These are phyloP conservation scores for Pseudonectria foliicola DNA, from an alignment of 2,329 filamentous ascomycete species.

Conservation along the genomic window DNA sequence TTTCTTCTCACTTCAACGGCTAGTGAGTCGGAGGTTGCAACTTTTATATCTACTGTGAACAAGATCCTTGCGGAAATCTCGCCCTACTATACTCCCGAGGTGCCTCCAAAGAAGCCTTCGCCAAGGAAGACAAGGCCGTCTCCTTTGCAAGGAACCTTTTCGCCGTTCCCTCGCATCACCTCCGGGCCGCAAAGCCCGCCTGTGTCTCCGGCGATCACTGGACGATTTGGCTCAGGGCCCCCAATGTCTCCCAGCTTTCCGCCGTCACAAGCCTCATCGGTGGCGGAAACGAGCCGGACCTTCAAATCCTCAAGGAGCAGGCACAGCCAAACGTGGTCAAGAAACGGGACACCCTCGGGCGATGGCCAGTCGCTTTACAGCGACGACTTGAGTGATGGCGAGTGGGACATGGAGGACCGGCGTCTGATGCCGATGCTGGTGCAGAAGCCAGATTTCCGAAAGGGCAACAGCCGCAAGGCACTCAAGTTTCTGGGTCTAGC, in stretches of 20 bases:
- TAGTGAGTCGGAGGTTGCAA: conserved; percentile 44
- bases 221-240: conserved; percentile 6
- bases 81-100: conserved; percentile 39
- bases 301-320: conserved; percentile 24
- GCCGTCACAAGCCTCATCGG: conserved; percentile 23
- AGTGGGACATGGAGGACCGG: conserved; percentile 41
- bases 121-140: conserved; percentile 19
- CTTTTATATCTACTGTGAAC: conserved; percentile 46
- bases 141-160: conserved; percentile 23
- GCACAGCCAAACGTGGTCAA: conserved; percentile 22
- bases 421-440: conserved; percentile 46
- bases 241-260: conserved; percentile 6
- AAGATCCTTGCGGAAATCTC: conserved; percentile 29
- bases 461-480: conserved; percentile 43
- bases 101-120: conserved; percentile 12
- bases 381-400: conserved; percentile 33
- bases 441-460: conserved; percentile 27
- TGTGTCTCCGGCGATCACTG: conserved; percentile 11
- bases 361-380: conserved; percentile 28
- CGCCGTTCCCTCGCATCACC: conserved; percentile 23
- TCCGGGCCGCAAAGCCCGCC: conserved; percentile 15
- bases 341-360: conserved; percentile 11
- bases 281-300: conserved; percentile 25
- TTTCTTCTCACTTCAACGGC: conserved; percentile 51
- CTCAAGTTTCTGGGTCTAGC: conserved; percentile 47